Evolutionary conservation across 805 yeast species (phyloP), one percentile per base, ranked within the genome.

Genomic region (Monosporozyma aquatica): DNA sequence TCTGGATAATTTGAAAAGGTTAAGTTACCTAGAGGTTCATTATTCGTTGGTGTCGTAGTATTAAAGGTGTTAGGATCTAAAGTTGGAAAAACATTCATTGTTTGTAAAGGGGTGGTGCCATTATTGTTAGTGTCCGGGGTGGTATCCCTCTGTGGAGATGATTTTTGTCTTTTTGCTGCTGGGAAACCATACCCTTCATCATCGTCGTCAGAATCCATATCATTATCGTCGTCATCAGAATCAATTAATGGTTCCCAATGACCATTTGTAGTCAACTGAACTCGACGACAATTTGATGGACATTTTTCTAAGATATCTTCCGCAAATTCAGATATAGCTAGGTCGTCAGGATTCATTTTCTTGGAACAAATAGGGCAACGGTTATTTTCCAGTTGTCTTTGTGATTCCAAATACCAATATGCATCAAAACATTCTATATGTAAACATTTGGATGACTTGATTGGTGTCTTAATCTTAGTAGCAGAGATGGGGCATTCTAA

Each of bases 361-460:
- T 63, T 65, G 47, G 74, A 74, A 58, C 98, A 92, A 3, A 86
- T 70, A 0, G 97, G 96, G 56, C 98, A 92, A 37, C 65, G 65
- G 96, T 96, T 89, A 0, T 84, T 76, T 0, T 95, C 82, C 0
- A 83, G 75, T 55, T 82, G 90, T 43, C 70, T 68, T 59, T 90
- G 97, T 33, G 87, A 69, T 51, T 76, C 74, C 8, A 92, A 52
- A 54, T 74, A 92, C 34, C 84, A 75, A 26, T 69, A 61, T 0
- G 85, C 89, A 62, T 92, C 99, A 59, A 89, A 86, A 56, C 97
- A 89, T 53, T 84, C 89, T n/a, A 86, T 64, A 62, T 92, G 99
- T 25, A 72, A 66, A 63, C 98, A 92, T 38, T 63, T 68, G 1
- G 71, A 64, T 2, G 95, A 77, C 49, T 86, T 74, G 1, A 78